These are phyloP conservation scores for Micractinium sp. DNA, from an alignment of 139 green algal species.

Conservation along the genomic window DNA sequence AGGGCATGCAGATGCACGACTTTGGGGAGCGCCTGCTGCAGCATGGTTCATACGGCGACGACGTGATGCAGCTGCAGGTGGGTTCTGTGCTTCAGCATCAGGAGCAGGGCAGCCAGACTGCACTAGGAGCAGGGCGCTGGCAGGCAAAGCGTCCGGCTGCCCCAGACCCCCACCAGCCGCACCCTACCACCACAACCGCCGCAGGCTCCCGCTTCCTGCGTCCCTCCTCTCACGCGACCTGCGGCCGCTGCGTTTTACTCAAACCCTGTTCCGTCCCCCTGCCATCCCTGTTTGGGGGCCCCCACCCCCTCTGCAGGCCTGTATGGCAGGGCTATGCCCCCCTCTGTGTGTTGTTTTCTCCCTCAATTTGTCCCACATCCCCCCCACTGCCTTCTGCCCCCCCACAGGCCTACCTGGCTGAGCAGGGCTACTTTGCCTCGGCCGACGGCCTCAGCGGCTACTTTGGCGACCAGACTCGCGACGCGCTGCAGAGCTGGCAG, in stretches of 20 bases:
- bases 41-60: constrained; percentile 37
- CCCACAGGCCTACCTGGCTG: constrained; percentile 35
- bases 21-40: constrained; percentile 42
- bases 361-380: not conserved
- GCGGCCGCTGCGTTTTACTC: too few relatives aligned
- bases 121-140: not conserved
- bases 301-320: not conserved
- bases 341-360: not conserved
- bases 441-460: constrained; percentile 40
- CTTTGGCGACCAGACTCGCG: constrained; percentile 39
- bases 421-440: constrained; percentile 33
- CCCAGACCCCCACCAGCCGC: too few relatives aligned
- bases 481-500: constrained; percentile 46
- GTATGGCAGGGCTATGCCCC: not conserved
- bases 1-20: constrained; percentile 34
- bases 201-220: not conserved
- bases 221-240: not conserved
- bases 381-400: not conserved
- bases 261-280: too few relatives aligned
- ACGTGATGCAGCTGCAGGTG: constrained; percentile 39
- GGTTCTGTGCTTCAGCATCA: not conserved
- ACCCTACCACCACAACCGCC: not conserved
- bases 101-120: not conserved
- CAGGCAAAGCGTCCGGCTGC: not conserved
- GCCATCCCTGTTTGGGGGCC: too few relatives aligned